These are phyloP conservation scores for Penicillium occitanis DNA, from an alignment of 2,329 filamentous ascomycete species.

Conservation along the genomic window DNA sequence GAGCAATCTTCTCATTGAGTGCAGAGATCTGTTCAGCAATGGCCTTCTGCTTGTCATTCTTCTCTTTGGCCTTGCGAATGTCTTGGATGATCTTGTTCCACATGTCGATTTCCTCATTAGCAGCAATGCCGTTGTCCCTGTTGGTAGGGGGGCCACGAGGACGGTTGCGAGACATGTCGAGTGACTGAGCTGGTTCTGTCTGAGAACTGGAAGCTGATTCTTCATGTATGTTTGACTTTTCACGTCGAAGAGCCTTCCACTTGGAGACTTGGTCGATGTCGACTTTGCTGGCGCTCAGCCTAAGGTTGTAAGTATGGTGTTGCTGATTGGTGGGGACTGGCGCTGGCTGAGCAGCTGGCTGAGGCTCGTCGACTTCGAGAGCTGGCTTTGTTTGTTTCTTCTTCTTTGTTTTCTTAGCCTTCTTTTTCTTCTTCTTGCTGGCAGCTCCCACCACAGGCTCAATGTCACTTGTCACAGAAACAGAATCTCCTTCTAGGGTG, in stretches of 20 bases:
- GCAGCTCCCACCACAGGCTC: background rate
- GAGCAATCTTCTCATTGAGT: constrained; percentile 47
- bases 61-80: constrained; percentile 45
- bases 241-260: constrained; percentile 31
- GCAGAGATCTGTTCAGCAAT: constrained; percentile 43
- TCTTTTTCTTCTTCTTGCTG: constrained; percentile 12
- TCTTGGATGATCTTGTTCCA: constrained; percentile 47
- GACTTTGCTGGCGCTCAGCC: constrained; percentile 28
- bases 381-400: background rate
- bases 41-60: constrained; percentile 43
- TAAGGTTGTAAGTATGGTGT: constrained; percentile 18
- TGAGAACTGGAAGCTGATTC: background rate
- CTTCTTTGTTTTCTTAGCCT: constrained; percentile 2
- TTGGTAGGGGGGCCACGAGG: constrained; percentile 38
- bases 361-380: constrained; percentile 5
- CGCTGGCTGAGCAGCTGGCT: background rate
- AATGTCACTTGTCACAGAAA: constrained; percentile 1
- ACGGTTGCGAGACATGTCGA: constrained; percentile 44
- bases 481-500: background rate
- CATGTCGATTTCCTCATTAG: constrained; percentile 47
- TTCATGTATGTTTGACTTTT: constrained; percentile 22
- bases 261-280: constrained; percentile 28
- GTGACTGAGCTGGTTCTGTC: background rate
- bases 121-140: constrained; percentile 45
- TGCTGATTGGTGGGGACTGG: constrained; percentile 11